Percentiles rank a stretch among this genome's conserved stretches.
Evolutionary conservation across 1,139 yeast genomes (phyloP).

Genomic region (Protomyces arabidopsidicola): DNA sequence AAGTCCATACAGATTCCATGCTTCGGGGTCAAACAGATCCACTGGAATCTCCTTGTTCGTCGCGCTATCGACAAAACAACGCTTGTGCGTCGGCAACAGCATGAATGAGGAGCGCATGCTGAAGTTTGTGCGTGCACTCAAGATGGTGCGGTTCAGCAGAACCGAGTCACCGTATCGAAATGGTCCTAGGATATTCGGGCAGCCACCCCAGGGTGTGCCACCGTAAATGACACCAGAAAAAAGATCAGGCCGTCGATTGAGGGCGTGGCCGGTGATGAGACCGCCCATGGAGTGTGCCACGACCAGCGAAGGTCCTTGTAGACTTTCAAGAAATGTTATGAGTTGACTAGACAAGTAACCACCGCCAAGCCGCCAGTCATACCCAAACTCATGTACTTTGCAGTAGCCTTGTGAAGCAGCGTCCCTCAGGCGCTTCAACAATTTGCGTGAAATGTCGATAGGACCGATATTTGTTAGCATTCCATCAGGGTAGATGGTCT

Average conservation of each 20-base stretch:
- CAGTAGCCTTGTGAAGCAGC: conserved; percentile 42
- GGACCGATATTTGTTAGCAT: conserved; percentile 82
- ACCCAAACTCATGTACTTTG: conserved; percentile 69
- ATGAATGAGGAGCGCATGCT: conserved; percentile 80
- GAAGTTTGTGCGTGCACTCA: conserved; percentile 77
- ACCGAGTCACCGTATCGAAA: conserved; percentile 76
- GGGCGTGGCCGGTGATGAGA: conserved; percentile 68
- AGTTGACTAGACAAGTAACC: conserved; percentile 53
- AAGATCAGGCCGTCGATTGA: conserved; percentile 62
- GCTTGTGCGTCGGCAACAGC: conserved; percentile 70
- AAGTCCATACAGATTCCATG: conserved; percentile 71
- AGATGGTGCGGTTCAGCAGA: conserved; percentile 62
- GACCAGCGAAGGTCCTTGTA: conserved; percentile 49
- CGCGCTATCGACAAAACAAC: conserved; percentile 57
- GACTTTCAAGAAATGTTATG: conserved; percentile 45
- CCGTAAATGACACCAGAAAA: conserved; percentile 72
- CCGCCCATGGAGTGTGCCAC: conserved; percentile 97
- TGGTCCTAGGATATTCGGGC: conserved; percentile 84
- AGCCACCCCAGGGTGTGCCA: conserved; percentile 71
- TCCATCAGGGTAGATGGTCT: conserved; percentile 64
- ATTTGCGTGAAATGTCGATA: conserved; percentile 64
- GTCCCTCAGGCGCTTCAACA: conserved; percentile 36
- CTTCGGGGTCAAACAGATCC: conserved; percentile 73
- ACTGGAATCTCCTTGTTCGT: conserved; percentile 37
- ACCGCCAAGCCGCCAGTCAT: conserved; percentile 82